These are phyloP conservation scores for Eimeria sp. DNA, from an alignment of 169 alveolate genomes.

Conservation along the genomic window DNA sequence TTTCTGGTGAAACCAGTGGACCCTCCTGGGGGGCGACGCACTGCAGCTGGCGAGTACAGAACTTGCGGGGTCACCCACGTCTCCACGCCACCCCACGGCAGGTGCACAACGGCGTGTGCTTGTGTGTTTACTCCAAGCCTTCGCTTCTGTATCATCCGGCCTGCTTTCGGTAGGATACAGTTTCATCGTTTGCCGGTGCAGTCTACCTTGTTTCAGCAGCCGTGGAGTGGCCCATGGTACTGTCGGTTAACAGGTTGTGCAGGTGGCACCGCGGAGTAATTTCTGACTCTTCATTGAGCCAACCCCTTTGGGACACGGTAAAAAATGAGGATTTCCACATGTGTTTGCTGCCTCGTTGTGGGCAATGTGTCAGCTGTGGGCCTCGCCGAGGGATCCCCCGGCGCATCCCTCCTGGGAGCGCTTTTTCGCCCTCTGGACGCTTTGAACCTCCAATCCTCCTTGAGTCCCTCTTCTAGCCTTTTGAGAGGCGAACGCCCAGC, in stretches of 20 bases:
- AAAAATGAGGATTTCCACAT: constrained; percentile 7
- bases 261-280: not conserved
- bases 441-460: constrained; percentile 33
- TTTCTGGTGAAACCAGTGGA: not conserved
- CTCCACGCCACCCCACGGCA: not conserved
- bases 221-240: not conserved
- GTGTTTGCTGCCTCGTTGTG: constrained; percentile 9
- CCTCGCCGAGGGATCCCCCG: constrained; percentile 23
- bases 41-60: not conserved
- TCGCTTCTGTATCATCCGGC: not conserved
- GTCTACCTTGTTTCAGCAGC: not conserved
- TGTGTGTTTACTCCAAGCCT: not conserved
- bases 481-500: constrained; percentile 23
- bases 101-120: not conserved
- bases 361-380: not conserved
- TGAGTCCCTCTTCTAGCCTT: constrained; percentile 33
- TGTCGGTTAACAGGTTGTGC: not conserved
- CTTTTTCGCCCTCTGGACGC: constrained; percentile 53
- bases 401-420: constrained; percentile 26
- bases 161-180: not conserved
- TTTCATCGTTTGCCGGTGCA: not conserved
- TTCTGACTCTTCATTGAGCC: not conserved
- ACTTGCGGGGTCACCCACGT: not conserved
- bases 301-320: not conserved
- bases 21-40: constrained; percentile 46